Base-by-base conservation (phyloP, 768 basidiomycete species). In the Hygrophoropsis aurantiaca region DNA sequence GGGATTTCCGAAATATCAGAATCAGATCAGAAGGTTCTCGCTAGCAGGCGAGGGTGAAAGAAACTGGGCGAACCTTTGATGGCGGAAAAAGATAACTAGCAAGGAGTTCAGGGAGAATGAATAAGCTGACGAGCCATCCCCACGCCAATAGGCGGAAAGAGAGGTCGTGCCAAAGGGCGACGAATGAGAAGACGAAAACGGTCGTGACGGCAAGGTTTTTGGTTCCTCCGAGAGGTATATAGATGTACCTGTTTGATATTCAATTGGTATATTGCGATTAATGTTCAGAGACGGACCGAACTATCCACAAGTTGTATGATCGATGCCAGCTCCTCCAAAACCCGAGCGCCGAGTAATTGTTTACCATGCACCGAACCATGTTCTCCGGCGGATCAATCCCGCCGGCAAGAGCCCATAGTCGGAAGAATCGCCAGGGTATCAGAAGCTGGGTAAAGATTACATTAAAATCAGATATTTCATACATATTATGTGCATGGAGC, bases 251-350 rank as follows among this genome's bases (percentile, higher is more conserved):
- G 55, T 38, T 38, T 24, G 15, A 8, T n/a, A 23, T 41, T 47
- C 44, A 35, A 42, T 7, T 46, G 49, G 24, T 36, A 42, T 45
- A 19, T 18, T 2, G 10, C 19, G n/a, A 19, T 18, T 23, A 21
- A 19, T 16, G 27, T 13, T 7, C 27, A 30, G 6, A 23, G 41
- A 52, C 67, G 2, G 66, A 93, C 90, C 94, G 75, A 30, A 93
- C 81, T 38, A 94, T 74, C 97, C 95, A 98, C 11, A 97, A 77
- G 59, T 98, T 99, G 67, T 94, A 97, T 52, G 88, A 91, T 7
- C 97, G 75, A 63, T 98, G 95, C 97, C 95, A 98, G 53, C 85
- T 86, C 52, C 93, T 70, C 97, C 97, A 98, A 67, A 99, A 98
- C 0, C 93, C 93, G 9, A 85, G 64, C 0, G 84, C 80, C 1